Evolutionary conservation across 192 early-diverging fungal genomes (phyloP).

Genomic region (Mortierella claussenii): DNA sequence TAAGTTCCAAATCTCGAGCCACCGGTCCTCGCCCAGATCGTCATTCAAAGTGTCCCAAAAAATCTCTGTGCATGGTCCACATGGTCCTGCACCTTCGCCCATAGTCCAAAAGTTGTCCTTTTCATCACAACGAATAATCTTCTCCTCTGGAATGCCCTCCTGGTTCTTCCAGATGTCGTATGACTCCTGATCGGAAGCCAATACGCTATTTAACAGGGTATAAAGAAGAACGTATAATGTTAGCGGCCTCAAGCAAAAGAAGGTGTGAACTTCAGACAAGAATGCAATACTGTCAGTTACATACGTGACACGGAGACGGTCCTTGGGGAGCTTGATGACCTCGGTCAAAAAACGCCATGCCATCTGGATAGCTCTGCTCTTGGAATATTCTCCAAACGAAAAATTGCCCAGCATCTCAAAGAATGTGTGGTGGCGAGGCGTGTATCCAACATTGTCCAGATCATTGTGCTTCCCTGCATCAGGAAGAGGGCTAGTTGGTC

Average conservation of each 20-base stretch:
- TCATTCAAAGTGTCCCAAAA: conserved; percentile 68
- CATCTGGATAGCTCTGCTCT: conserved; percentile 61
- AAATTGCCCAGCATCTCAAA: conserved; percentile 78
- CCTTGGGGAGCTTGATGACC: conserved; percentile 60
- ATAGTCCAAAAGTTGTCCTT: conserved; percentile 74
- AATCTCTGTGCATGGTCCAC: conserved; percentile 71
- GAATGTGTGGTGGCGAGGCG: conserved; percentile 71
- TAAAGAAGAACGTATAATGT: background rate
- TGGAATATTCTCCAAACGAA: conserved; percentile 69
- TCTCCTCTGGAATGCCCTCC: conserved; percentile 61
- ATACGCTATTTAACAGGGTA: conserved; percentile 38
- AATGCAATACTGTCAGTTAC: background rate
- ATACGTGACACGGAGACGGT: conserved; percentile 68
- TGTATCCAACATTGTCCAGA: conserved; percentile 72
- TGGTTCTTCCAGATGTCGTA: conserved; percentile 66
- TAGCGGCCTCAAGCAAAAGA: background rate
- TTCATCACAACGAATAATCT: conserved; percentile 58
- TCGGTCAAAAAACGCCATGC: conserved; percentile 68
- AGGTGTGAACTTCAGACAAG: background rate
- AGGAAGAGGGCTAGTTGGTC: no score
- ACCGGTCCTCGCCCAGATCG: conserved; percentile 57
- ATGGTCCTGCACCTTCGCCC: conserved; percentile 72
- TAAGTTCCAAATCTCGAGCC: conserved; percentile 74
- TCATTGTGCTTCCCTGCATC: conserved; percentile 69
- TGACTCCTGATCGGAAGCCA: conserved; percentile 64